Evolutionary conservation across 305 asterid species (phyloP).

Genomic region (Fraxinus xanthoxyloides): DNA sequence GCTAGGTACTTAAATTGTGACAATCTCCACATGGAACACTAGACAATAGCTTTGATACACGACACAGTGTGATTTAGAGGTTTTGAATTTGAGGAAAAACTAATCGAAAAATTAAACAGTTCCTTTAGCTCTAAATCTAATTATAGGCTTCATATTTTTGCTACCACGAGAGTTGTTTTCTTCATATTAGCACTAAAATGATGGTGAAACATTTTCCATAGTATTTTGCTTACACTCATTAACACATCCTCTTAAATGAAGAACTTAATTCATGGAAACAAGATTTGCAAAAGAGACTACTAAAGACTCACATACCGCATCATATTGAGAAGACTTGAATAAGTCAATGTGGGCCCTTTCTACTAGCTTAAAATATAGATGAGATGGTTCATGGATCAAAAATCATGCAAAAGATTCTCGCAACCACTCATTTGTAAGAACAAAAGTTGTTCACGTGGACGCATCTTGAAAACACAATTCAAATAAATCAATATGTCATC

Average conservation of each 20-base stretch:
- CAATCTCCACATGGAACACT: not conserved
- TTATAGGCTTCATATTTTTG: not conserved
- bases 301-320: not conserved
- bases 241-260: conserved; percentile 2
- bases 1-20: not conserved
- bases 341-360: not conserved
- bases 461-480: not conserved
- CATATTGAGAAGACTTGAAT: not conserved
- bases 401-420: not conserved
- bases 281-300: not conserved
- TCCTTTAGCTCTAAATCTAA: not conserved
- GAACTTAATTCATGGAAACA: not conserved
- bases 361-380: not conserved
- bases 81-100: not conserved
- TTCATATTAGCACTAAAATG: not conserved
- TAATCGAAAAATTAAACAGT: not conserved
- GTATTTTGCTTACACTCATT: conserved; percentile 1
- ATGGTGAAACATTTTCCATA: conserved; percentile 3
- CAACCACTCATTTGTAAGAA: not conserved
- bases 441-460: not conserved
- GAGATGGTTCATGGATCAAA: not conserved
- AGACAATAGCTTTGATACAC: not conserved
- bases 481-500: not conserved
- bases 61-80: not conserved
- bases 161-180: not conserved